These are phyloP conservation scores for Plasmodium sp. DNA, from an alignment of 169 alveolate genomes.

Conservation along the genomic window DNA sequence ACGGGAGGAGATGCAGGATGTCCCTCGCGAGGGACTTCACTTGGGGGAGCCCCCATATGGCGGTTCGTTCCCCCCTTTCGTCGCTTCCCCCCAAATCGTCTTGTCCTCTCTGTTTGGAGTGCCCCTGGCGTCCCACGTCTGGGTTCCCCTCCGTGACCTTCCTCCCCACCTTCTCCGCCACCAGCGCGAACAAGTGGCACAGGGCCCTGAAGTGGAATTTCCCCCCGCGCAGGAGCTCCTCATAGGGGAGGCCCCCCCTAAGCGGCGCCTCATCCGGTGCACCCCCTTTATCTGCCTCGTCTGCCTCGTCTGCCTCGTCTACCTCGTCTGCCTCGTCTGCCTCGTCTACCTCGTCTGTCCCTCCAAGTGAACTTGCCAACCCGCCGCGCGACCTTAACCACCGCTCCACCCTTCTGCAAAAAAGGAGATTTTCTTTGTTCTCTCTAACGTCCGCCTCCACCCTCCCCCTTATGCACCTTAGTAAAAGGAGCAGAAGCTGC, in stretches of 20 bases:
- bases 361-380: background rate
- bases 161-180: background rate
- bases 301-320: background rate
- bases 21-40: background rate
- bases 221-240: background rate
- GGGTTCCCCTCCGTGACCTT: background rate
- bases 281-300: background rate
- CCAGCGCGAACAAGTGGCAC: slow-evolving; percentile 6
- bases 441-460: slow-evolving; percentile 12
- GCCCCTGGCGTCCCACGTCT: background rate
- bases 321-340: background rate
- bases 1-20: background rate
- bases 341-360: background rate
- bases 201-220: background rate
- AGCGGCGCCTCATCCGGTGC: background rate
- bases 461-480: background rate
- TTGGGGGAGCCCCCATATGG: background rate
- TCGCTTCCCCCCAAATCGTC: background rate
- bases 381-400: background rate
- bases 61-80: background rate
- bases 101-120: background rate
- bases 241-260: background rate
- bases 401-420: background rate
- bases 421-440: background rate
- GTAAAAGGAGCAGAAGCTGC: background rate